Percentiles rank a stretch among this genome's conserved stretches.
Evolutionary conservation across 208 protist species (phyloP).

Genomic region (Leishmania major): DNA sequence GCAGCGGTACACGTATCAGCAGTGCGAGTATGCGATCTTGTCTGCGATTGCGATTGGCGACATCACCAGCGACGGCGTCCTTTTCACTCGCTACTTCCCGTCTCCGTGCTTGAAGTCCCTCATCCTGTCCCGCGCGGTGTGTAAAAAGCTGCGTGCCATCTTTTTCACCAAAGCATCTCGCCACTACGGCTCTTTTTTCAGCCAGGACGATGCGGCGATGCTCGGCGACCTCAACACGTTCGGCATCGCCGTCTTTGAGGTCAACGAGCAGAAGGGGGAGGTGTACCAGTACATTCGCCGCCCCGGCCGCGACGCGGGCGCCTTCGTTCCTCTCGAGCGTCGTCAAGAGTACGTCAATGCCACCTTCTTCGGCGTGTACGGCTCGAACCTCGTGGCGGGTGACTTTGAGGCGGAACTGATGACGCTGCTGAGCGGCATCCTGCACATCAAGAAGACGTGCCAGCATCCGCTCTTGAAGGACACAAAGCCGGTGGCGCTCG

Average conservation of each 20-base stretch:
- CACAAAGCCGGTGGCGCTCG: conserved; percentile 77
- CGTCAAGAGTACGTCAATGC: conserved; percentile 88
- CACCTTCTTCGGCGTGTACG: conserved; percentile 93
- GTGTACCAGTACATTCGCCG: conserved; percentile 91
- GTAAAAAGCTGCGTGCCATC: conserved; percentile 83
- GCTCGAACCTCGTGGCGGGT: conserved; percentile 91
- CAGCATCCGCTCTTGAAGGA: conserved; percentile 80
- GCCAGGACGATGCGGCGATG: conserved; percentile 88
- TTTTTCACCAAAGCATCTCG: conserved; percentile 85
- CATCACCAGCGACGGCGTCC: conserved; percentile 92
- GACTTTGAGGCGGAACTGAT: conserved; percentile 92
- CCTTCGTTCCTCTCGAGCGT: conserved; percentile 88
- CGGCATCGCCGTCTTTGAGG: conserved; percentile 88
- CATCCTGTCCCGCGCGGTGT: conserved; percentile 83
- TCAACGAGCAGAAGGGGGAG: conserved; percentile 77
- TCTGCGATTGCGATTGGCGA: conserved; percentile 89
- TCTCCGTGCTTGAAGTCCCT: conserved; percentile 92
- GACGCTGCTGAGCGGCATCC: conserved; percentile 82
- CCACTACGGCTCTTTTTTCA: conserved; percentile 88
- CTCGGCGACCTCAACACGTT: conserved; percentile 88
- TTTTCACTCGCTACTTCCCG: conserved; percentile 91
- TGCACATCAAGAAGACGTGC: conserved; percentile 67
- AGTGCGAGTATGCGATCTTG: conserved; percentile 91
- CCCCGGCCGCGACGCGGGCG: conserved; percentile 70
- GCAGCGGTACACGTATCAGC: conserved; percentile 80